Percentiles rank a stretch among this genome's conserved stretches.
Conservation (phyloP, 2,329 filamentous ascomycete species). For the Fusarium ramigenum region DNA sequence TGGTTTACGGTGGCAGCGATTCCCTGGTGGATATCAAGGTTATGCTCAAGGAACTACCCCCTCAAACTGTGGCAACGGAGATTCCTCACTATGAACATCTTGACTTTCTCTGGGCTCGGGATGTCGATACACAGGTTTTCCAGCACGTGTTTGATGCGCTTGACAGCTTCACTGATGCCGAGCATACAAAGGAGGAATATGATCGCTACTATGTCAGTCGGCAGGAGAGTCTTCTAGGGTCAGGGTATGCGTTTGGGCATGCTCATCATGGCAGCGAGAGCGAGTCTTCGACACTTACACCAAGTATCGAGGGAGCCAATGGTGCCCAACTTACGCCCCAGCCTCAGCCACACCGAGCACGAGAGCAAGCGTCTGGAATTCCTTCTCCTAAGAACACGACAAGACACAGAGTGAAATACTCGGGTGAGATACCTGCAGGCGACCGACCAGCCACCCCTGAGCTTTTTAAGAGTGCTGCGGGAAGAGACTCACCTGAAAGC, state of each 20-base stretch:
- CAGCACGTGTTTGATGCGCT: constrained; percentile 91
- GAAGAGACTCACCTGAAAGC: constrained; percentile 31
- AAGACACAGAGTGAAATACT: constrained; percentile 23
- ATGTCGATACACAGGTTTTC: constrained; percentile 86
- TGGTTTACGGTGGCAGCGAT: constrained; percentile 93
- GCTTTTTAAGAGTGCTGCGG: background rate
- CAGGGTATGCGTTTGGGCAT: constrained; percentile 41
- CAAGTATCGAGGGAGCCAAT: constrained; percentile 32
- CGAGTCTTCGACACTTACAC: constrained; percentile 47
- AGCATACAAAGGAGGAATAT: constrained; percentile 69
- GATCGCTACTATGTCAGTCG: constrained; percentile 64
- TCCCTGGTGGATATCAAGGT: constrained; percentile 92
- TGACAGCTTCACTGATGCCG: constrained; percentile 71
- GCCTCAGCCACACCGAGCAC: constrained; percentile 43
- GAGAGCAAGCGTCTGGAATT: constrained; percentile 34
- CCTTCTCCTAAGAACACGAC: constrained; percentile 34
- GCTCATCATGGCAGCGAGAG: constrained; percentile 49
- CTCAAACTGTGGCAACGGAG: constrained; percentile 84
- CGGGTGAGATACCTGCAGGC: constrained; percentile 12
- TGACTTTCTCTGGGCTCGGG: constrained; percentile 93
- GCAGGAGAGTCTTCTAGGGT: constrained; percentile 59
- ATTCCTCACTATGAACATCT: constrained; percentile 96
- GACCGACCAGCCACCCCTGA: constrained; percentile 32
- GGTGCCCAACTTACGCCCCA: constrained; percentile 8
- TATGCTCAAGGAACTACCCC: constrained; percentile 89